Percentiles rank a stretch among this genome's conserved stretches.
phyloP scores from a whole-genome alignment of 2,329 filamentous ascomycete species.

The Claviceps spartinae region DNA sequence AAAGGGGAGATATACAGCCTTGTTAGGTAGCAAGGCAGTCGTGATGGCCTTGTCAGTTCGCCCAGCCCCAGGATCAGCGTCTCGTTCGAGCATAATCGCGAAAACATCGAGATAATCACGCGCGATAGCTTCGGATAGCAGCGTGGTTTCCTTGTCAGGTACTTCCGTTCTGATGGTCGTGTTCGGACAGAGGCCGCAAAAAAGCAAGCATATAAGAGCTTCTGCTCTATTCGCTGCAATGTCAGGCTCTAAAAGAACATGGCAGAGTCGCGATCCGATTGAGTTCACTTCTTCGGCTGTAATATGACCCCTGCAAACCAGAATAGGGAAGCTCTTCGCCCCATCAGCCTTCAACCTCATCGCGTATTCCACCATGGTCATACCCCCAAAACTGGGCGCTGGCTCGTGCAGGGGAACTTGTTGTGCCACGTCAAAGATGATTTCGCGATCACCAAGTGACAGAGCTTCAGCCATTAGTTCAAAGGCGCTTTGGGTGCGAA shows the following conservation, averaged over 20 bases:
- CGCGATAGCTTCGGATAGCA: neutral
- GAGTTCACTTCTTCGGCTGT: neutral
- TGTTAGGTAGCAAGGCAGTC: neutral
- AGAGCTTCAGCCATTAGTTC: conserved; percentile 1
- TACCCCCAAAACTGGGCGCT: neutral
- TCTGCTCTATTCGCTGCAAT: neutral
- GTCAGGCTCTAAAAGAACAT: neutral
- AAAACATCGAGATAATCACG: neutral
- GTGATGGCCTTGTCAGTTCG: neutral
- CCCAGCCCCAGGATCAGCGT: neutral
- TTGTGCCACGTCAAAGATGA: neutral
- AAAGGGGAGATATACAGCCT: neutral
- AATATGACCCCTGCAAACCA: neutral
- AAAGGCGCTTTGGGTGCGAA: neutral
- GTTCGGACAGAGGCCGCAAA: neutral
- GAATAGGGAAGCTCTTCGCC: neutral
- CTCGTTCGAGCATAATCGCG: neutral
- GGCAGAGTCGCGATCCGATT: neutral
- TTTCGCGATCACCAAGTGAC: neutral
- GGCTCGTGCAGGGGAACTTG: neutral
- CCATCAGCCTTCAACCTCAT: neutral
- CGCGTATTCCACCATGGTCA: neutral
- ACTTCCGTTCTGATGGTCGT: neutral
- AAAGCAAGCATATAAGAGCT: neutral
- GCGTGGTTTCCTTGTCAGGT: neutral